phyloP scores from a whole-genome alignment of 2,329 filamentous ascomycete genomes.

The Chalara sp. region DNA sequence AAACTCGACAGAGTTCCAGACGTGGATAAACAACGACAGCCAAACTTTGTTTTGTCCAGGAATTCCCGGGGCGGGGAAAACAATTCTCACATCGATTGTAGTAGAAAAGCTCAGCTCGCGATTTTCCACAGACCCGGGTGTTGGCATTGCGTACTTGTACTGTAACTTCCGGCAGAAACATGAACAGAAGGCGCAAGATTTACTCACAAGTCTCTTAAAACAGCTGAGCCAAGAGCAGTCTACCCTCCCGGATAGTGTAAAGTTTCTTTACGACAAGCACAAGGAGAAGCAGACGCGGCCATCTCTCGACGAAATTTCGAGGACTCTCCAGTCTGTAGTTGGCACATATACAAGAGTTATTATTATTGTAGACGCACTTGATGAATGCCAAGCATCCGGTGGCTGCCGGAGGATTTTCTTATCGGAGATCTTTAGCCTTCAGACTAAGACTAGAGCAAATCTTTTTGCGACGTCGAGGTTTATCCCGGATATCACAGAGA shows the following conservation, averaged over 20 bases:
- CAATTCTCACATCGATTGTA: conserved; percentile 36
- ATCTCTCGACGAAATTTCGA: background rate
- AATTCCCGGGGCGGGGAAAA: conserved; percentile 33
- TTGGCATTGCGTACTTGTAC: background rate
- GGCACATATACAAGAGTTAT: conserved; percentile 3
- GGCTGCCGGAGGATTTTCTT: no score
- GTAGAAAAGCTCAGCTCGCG: no score
- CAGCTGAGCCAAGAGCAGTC: background rate
- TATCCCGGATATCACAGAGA: conserved; percentile 15
- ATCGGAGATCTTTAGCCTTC: no score
- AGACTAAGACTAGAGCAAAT: no score
- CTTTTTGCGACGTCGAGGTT: conserved; percentile 29
- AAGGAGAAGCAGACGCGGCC: conserved; percentile 15
- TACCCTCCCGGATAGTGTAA: conserved; percentile 12
- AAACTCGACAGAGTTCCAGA: background rate
- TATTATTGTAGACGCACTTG: conserved; percentile 11
- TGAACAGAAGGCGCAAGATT: background rate
- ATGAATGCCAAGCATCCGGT: conserved; percentile 9
- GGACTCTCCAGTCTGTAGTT: background rate
- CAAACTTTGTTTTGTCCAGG: background rate
- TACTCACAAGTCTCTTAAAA: background rate
- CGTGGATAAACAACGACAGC: background rate
- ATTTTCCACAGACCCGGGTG: conserved; percentile 7
- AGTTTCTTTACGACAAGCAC: conserved; percentile 21
- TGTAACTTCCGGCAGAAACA: background rate